Evolutionary conservation across 140 eudicot species (phyloP).

Genomic region (Bidens hawaiensis): DNA sequence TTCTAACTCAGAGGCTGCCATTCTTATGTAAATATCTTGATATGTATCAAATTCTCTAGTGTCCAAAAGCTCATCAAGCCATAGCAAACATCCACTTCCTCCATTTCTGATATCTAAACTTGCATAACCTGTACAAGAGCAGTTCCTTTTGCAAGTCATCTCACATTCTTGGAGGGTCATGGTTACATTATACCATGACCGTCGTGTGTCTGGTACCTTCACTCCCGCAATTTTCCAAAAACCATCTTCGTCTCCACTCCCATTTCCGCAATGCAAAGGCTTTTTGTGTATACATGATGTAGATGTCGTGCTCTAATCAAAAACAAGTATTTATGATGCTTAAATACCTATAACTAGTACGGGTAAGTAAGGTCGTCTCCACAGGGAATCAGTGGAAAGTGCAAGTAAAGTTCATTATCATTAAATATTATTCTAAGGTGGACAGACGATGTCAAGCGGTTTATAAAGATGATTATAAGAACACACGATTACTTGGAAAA

Average conservation of each 20-base stretch:
- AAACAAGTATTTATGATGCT: too few relatives aligned
- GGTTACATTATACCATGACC: constrained; percentile 2
- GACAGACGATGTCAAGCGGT: too few relatives aligned
- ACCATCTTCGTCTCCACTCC: neutral
- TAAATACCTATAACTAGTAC: too few relatives aligned
- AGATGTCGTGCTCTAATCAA: too few relatives aligned
- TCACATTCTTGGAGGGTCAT: constrained; percentile 7
- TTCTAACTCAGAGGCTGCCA: constrained; percentile 23
- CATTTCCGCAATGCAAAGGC: constrained; percentile 5
- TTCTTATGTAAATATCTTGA: constrained; percentile 18
- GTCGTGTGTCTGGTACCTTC: constrained; percentile 16
- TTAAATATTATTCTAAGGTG: too few relatives aligned
- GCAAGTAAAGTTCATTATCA: too few relatives aligned
- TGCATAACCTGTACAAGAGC: constrained; percentile 7
- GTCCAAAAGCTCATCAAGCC: constrained; percentile 20
- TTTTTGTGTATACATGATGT: neutral
- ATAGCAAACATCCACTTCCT: constrained; percentile 22
- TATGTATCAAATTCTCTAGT: neutral
- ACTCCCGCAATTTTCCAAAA: constrained; percentile 5
- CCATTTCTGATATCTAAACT: constrained; percentile 18
- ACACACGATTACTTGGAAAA: too few relatives aligned
- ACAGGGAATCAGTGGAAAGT: too few relatives aligned
- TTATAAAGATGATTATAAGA: too few relatives aligned
- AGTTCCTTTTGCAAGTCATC: neutral
- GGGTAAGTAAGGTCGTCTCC: too few relatives aligned